Evolutionary conservation across 2,329 filamentous ascomycete species (phyloP), one percentile per base, ranked within the genome.

Genomic region (Calonectria pteridis): DNA sequence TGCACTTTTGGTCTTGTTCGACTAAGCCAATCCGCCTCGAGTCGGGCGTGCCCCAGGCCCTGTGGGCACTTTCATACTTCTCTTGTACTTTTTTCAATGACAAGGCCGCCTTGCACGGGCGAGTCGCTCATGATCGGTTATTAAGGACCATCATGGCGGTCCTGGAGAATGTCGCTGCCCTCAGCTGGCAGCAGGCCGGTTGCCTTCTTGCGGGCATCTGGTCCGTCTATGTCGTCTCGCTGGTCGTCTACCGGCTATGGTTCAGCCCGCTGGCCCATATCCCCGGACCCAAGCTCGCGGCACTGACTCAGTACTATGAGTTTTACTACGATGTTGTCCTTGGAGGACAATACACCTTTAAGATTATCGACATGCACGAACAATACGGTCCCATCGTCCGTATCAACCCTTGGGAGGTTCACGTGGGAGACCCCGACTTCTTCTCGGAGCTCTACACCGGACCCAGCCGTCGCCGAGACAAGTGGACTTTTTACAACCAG

Each of bases 301-400:
- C 84, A 6, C 75, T 84, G 62, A 85, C 84, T 63, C 79, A 83
- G 65, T 84, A 82, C 79, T 86, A 86, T 71, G 84, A 86, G 74
- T 83, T 84, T 63, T 88, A 87, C 77, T 87, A 87, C 72, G 86
- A 88, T 69, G 80, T 87, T 26, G 69, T 86, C 51, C 79, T 84
- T 7, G 82, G 84, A 7, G 87, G 86, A 2, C 81, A 85, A 76
- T 88, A 87, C 73, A 85, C 81, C 18, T 85, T 83, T 76, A 83
- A 86, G 69, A 85, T 88, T 28, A 77, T 81, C 51, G 79, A 84
- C 66, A 77, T 88, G 76, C 87, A 88, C 76, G 77, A 84, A 59
- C 75, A 79, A 75, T 88, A 87, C 70, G 86, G 86, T 7, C 81
- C 82, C 9, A 84, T 86, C 51, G 78, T 86, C 58, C 84, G 85